Percentiles rank a stretch among this genome's conserved stretches.
These are phyloP conservation scores for Cladosporium colombiae DNA, from an alignment of 2,329 filamentous ascomycete genomes.

Conservation along the genomic window DNA sequence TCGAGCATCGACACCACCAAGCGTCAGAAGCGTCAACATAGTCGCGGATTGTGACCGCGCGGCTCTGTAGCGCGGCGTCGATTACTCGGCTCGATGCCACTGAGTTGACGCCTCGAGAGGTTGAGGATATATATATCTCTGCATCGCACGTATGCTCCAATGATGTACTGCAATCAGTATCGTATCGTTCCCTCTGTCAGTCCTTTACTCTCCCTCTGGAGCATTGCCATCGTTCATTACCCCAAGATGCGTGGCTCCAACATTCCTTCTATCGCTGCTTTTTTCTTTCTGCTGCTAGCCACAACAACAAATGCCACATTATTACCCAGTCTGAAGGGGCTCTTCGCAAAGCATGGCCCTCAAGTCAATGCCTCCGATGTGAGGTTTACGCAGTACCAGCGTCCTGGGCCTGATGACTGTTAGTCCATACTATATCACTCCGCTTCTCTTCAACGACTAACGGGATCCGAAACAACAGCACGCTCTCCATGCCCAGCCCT, in stretches of 20 bases:
- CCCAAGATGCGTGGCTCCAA: not conserved
- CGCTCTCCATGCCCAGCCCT: conserved; percentile 2
- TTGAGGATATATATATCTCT: not conserved
- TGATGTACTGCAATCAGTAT: not conserved
- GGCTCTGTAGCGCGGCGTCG: not conserved
- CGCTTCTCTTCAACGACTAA: not conserved
- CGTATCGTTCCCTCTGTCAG: not conserved
- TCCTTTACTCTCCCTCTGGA: not conserved
- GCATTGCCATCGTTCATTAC: not conserved
- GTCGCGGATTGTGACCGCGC: not conserved
- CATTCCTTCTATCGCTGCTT: not conserved
- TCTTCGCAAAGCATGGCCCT: not conserved
- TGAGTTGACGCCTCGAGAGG: not conserved
- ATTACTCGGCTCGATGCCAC: not conserved
- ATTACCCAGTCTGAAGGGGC: not conserved
- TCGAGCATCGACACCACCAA: not conserved
- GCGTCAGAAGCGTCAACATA: not conserved
- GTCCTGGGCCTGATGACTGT: not conserved
- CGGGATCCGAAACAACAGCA: not conserved
- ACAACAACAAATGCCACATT: not conserved
- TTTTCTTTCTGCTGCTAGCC: not conserved
- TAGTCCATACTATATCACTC: not conserved
- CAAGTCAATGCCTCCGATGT: not conserved
- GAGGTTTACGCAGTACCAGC: not conserved
- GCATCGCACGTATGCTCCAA: not conserved